Percentiles rank a stretch among this genome's conserved stretches.
Conservation (phyloP, 306 rosid species). For the Ziziphus jujuba region DNA sequence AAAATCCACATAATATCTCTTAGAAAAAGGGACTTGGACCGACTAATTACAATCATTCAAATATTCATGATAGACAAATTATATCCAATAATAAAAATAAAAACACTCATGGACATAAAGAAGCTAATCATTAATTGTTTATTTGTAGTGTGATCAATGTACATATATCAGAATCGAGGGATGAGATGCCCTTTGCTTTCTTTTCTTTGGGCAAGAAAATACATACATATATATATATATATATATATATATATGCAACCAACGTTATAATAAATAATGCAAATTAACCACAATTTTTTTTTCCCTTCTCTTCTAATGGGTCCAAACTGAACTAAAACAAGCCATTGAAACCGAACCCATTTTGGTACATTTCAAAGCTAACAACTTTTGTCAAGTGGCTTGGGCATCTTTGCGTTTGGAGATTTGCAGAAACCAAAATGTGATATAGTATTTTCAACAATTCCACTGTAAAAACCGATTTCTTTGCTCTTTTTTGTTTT, state of each 20-base stretch:
- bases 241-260: slow-evolving; percentile 9
- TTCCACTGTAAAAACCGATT: too few species aligned
- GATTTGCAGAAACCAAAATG: slow-evolving; percentile 16
- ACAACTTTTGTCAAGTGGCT: slow-evolving; percentile 12
- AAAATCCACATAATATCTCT: neutral
- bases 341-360: neutral
- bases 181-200: slow-evolving; percentile 5
- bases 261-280: too few species aligned
- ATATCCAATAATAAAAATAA: neutral
- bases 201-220: slow-evolving; percentile 2
- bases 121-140: neutral
- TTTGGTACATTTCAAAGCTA: neutral
- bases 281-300: neutral
- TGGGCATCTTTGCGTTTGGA: slow-evolving; percentile 4
- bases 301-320: neutral
- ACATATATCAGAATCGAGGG: neutral
- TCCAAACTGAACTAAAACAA: neutral
- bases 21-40: slow-evolving; percentile 1
- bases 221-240: too few species aligned
- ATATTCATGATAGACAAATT: neutral
- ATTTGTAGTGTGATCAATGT: slow-evolving; percentile 11
- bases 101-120: neutral
- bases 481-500: too few species aligned
- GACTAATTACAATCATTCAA: neutral
- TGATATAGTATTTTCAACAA: neutral